These are phyloP conservation scores for Suillus plorans DNA, from an alignment of 768 basidiomycete species.

Conservation along the genomic window DNA sequence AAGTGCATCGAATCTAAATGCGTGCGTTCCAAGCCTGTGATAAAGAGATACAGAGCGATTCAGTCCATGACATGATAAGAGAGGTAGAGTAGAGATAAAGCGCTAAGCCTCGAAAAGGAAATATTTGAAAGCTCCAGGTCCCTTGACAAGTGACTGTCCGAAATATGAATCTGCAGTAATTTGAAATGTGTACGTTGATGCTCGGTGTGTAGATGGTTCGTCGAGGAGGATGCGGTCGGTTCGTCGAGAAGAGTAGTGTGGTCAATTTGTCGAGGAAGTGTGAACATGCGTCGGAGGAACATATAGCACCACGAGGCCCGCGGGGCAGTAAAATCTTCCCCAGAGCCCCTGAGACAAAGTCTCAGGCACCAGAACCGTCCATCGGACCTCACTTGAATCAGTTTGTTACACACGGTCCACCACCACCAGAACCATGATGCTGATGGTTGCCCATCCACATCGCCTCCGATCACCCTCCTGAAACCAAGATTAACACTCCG, in stretches of 20 bases:
- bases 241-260: not conserved
- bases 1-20: not conserved
- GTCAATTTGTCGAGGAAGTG: not conserved
- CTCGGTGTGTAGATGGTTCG: not conserved
- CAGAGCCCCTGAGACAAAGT: not conserved
- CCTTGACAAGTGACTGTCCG: not conserved
- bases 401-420: not conserved
- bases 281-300: not conserved
- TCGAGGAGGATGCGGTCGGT: not conserved
- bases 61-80: not conserved
- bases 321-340: not conserved
- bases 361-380: not conserved
- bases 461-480: not conserved
- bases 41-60: not conserved
- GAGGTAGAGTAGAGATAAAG: not conserved
- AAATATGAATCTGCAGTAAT: not conserved
- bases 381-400: not conserved
- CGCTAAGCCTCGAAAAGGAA: not conserved
- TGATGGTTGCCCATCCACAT: conserved; percentile 1
- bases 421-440: not conserved
- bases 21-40: not conserved
- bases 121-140: not conserved
- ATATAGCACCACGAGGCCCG: not conserved
- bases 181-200: not conserved
- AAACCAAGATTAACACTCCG: not conserved